Base-by-base conservation (phyloP, 139 green algal genomes). In the Bryopsis sp. region DNA sequence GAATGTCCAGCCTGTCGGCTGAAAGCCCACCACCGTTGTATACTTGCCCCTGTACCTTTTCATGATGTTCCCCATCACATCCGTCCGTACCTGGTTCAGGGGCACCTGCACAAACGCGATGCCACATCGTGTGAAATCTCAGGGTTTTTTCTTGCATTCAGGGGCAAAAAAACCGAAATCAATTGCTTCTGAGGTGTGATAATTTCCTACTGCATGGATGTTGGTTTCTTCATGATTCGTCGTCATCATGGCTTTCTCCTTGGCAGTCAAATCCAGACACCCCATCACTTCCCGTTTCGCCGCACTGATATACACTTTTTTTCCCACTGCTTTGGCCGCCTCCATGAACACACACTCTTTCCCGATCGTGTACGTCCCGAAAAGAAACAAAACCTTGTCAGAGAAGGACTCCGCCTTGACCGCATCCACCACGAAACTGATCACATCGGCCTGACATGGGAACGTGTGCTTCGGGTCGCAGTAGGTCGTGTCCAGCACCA, bases 401-500 rank as follows among this genome's bases (percentile, higher is more conserved):
- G 43, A 48, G 36, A 24, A 43, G 0, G 5, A 31, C 11, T 61
- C 62, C 3, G 29, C n/a, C 6, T n/a, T 28, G 5, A 33, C 32
- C 5, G 43, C 50, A 60, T 59, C 50, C 24, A 29, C 50, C 5
- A 39, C 1, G 31, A 46, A 64, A 15, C 32, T 24, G 29, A 74
- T 15, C 54, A 57, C 54, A 35, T 69, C 50, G 31, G 58, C 57
- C 54, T 74, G 54, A n/a, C 32, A 35, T 19, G 90, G 89, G 71
- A 92, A 94, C 39, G 39, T 24, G 64, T 92, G 88, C 54, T 83
- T 75, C 19, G 86, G 90, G 11, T 89, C 58, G 78, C 87, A 95
- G 78, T 96, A 97, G 43, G 92, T 97, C 35, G 92, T 97, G 77
- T 97, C 91, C 67, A 97, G 75, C 11, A 97, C 76, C 22, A 96